Evolutionary conservation across 2,329 filamentous ascomycete genomes (phyloP).

Genomic region (Colletotrichum australisinense): DNA sequence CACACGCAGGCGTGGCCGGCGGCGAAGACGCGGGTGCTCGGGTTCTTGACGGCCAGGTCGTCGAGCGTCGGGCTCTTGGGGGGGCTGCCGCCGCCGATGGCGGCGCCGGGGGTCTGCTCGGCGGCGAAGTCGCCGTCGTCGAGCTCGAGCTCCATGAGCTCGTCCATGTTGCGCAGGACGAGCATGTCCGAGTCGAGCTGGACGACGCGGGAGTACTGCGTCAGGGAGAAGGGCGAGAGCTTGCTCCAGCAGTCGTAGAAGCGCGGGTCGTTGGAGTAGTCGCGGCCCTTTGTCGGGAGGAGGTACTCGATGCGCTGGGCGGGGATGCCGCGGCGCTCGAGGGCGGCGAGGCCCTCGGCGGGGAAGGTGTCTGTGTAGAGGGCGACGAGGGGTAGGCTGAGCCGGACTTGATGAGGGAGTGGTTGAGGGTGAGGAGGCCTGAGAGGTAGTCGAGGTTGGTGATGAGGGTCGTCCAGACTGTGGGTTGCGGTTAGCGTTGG

Average conservation of each 20-base stretch:
- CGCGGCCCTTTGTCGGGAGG: constrained; percentile 71
- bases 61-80: constrained; percentile 19
- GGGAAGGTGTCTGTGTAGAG: constrained; percentile 87
- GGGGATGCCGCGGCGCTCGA: constrained; percentile 76
- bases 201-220: constrained; percentile 82
- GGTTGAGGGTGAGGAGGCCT: constrained; percentile 84
- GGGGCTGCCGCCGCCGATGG: constrained; percentile 23
- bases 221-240: constrained; percentile 80
- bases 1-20: constrained; percentile 88
- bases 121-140: constrained; percentile 56
- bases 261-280: constrained; percentile 81
- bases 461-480: constrained; percentile 89
- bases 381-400: constrained; percentile 81
- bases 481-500: constrained; percentile 7
- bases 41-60: constrained; percentile 25
- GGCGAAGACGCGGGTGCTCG: constrained; percentile 73
- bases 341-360: constrained; percentile 72
- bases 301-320: constrained; percentile 79
- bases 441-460: constrained; percentile 86
- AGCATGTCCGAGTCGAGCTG: constrained; percentile 93
- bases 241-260: constrained; percentile 95
- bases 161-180: constrained; percentile 86
- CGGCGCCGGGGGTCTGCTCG: constrained; percentile 22
- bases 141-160: constrained; percentile 85
- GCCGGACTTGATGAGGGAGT: constrained; percentile 74